Evolutionary conservation across 495 filamentous ascomycete species (phyloP), one percentile per base, ranked within the genome.

Genomic region (Aspergillus leporis): DNA sequence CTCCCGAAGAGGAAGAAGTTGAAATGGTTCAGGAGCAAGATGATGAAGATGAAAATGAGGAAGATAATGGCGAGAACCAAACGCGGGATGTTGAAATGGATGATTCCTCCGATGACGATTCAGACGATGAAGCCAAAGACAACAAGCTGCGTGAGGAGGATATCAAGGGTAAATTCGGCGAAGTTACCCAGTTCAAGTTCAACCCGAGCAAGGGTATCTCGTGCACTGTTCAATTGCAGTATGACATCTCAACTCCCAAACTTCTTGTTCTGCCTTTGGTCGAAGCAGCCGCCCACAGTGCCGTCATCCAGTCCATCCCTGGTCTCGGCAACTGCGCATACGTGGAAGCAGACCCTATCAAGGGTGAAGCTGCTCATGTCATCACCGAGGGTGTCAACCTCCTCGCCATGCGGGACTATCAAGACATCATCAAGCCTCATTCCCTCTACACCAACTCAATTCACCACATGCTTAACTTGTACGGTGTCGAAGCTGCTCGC

Each of bases 401-500:
- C 52, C 77, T 81, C 53, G 92, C 93, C 30, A 96, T 97, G 81
- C 91, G 95, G 64, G 87, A 89, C 55, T 93, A 91, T 68, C 83
- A 88, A 61, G 85, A 92, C 54, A 86, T 88, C 73, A 89, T 98
- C 78, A 88, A 98, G 72, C 89, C 92, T 1, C 86, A 97, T 74
- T 83, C 79, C 13, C 85, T 97, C 66, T 87, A 88, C 76, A 96
- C 94, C 53, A 99, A 99, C 77, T 92, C 94, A 61, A 92, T 97
- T 67, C 84, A 86, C 51, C 84, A 91, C 57, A 90, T 96, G 76
- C 83, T 96, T 25, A 76, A 80, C 21, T 80, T 87, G 41, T 99
- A 97, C 75, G 94, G 94, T 65, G 91, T 99, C 19, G 94, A 99
- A 75, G 95, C 95, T 9, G 89, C 88, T 46, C 90, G 94, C 5